Base-by-base conservation (phyloP, 2,329 filamentous ascomycete species). In the Cytospora chrysosperma region DNA sequence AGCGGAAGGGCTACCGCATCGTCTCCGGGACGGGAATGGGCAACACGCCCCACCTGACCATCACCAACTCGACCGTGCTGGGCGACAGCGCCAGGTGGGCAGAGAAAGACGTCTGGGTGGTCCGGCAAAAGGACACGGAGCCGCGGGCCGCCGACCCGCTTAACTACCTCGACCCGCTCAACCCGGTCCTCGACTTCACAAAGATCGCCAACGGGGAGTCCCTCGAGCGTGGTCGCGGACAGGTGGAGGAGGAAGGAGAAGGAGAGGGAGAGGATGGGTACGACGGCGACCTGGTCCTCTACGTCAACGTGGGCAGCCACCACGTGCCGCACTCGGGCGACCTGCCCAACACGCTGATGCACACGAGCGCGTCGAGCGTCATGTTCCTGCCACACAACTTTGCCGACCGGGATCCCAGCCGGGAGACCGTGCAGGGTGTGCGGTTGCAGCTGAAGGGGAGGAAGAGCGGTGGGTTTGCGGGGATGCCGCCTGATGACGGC, bases 291-390 rank as follows among this genome's bases (percentile, higher is more conserved):
- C 30, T 68, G 1, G 76, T 78, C 24, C 60, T 79, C 26, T 79
- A 75, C 70, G 72, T 80, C 62, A 79, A 80, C 62, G 67, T 80
- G 37, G 78, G 78, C 15, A 79, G 77, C 72, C 77, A 81, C 65
- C 78, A 80, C 62, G 67, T 80, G 28, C 75, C 78, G 19, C 74
- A 77, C 60, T 75, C 76, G 3, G 74, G 73, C 17, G 78, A 80
- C 64, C 68, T 81, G 6, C 79, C 79, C 9, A 81, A 80, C 64
- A 82, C 80, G 0, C 74, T 82, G 4, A 67, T 68, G 63, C 76
- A 74, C 19, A 74, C 75, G 4, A 76, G 76, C 15, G 75, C 78
- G 47, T 75, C 73, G 2, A 72, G 72, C 19, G 69, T 79, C 50
- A 68, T 74, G 49, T 70, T 78, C 56, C 72, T 74, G 64, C 77